A percentile compares a stretch with the other conserved stretches of the same genome.
These are phyloP conservation scores for Raphanus sativus DNA, from an alignment of 345 rosid species.

Conservation along the genomic window DNA sequence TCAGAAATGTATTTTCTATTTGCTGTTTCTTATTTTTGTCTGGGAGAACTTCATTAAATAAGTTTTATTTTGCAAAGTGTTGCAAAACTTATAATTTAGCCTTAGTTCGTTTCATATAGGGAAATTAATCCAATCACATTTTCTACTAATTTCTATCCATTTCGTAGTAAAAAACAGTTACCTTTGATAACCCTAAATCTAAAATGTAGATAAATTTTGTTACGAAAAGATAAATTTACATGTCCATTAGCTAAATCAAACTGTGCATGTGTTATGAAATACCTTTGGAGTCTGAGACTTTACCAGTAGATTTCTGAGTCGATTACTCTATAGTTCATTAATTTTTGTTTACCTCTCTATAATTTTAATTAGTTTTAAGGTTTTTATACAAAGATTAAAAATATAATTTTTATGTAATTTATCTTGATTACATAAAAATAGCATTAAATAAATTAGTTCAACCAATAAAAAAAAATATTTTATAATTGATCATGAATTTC, in stretches of 20 bases:
- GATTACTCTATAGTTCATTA: not conserved
- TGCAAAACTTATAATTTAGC: not conserved
- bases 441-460: too few species aligned
- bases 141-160: too few species aligned
- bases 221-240: too few species aligned
- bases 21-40: not conserved
- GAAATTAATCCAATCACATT: not conserved
- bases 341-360: not conserved
- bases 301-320: not conserved
- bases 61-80: not conserved
- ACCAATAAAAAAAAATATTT: too few species aligned
- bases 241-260: not conserved
- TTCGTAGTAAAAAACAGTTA: too few species aligned
- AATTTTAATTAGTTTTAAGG: too few species aligned
- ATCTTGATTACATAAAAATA: too few species aligned
- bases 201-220: too few species aligned
- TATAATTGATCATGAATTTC: too few species aligned
- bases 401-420: too few species aligned
- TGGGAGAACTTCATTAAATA: not conserved
- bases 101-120: not conserved
- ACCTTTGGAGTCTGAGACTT: not conserved
- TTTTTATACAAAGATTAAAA: too few species aligned
- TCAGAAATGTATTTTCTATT: not conserved
- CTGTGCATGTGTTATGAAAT: not conserved
- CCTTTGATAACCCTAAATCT: too few species aligned